These are phyloP conservation scores for Salix purpurea DNA, from an alignment of 345 rosid genomes.

Conservation along the genomic window DNA sequence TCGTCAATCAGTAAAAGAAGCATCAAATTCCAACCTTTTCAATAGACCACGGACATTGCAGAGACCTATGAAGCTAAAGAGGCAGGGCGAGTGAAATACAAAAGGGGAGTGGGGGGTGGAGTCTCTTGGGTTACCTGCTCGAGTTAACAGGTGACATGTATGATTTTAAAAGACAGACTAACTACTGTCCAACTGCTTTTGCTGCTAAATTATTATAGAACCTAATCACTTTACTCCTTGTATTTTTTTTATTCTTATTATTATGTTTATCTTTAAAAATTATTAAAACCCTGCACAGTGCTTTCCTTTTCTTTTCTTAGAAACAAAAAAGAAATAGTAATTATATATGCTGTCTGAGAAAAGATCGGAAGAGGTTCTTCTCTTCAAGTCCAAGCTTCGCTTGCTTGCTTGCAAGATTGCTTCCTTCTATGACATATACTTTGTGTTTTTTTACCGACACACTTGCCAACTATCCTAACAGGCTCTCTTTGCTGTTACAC, in stretches of 20 bases:
- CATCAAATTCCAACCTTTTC: conserved; percentile 60
- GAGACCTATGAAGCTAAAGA: conserved; percentile 20
- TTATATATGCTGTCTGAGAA: conserved; percentile 16
- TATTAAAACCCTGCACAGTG: conserved; percentile 9
- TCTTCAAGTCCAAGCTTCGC: conserved; percentile 67
- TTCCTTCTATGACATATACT: conserved; percentile 44
- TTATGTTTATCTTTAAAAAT: neutral
- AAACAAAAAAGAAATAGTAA: neutral
- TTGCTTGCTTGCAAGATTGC: conserved; percentile 31
- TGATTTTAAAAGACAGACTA: conserved; percentile 54
- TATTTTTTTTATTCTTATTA: neutral
- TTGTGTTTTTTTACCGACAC: conserved; percentile 51
- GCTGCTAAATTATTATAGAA: conserved; percentile 57
- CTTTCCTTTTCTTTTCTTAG: neutral
- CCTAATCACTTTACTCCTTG: conserved; percentile 35
- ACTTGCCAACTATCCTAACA: conserved; percentile 68
- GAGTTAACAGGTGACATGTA: conserved; percentile 53
- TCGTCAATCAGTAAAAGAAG: conserved; percentile 45
- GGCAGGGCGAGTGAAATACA: conserved; percentile 16
- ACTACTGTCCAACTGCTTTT: conserved; percentile 61
- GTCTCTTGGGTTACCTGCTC: conserved; percentile 37
- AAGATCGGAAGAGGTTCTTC: conserved; percentile 58
- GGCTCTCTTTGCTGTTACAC: conserved; percentile 73
- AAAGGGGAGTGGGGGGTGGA: neutral
- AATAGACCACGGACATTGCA: conserved; percentile 27